Evolutionary conservation across 768 basidiomycete genomes (phyloP), one percentile per base, ranked within the genome.

Genomic region (Pluteus cervinus): DNA sequence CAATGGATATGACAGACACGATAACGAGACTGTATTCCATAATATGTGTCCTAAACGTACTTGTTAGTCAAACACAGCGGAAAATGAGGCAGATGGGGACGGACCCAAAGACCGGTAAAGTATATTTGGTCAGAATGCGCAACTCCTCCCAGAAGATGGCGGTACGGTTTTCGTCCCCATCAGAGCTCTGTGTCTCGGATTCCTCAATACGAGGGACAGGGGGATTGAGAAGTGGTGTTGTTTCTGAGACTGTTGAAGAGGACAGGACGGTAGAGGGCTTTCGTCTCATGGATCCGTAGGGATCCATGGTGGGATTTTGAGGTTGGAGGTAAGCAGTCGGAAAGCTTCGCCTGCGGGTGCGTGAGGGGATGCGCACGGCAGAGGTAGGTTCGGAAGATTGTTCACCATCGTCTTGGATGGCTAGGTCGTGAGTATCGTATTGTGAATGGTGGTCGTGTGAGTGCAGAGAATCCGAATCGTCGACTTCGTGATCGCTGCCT

Each of bases 1-100:
- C 94, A 16, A 94, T 85, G 8, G 81, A 82, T 24, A 98, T 58
- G 33, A 94, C 87, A 8, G 88, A 81, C 3, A 80, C 81, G 25
- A 94, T 68, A 31, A 89, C 74, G 23, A 98, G 75, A 7, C 84
- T 86, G 56, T 86, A 93, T 54, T 98, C 93, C 14, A 88, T 69
- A 14, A 89, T 35, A 44, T 87, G 83, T 3, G 87, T 81, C 5
- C 87, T 88, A 20, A 9, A 29, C 32, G 18, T 12, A 23, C 16
- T n/a, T 21, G 23, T 33, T 24, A 32, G 28, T 24, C 29, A 44
- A 11, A 33, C 44, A 17, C 46, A 44, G 35, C 36, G 20, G 22
- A 17, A 34, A 18, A 7, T 32, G 29, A 25, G 12, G 25, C n/a
- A 7, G 24, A 28, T 22, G 25, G 44, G 8, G 21, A 65, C 76